Conservation (phyloP, 768 basidiomycete species). For the Candolleomyces eurysporus region DNA sequence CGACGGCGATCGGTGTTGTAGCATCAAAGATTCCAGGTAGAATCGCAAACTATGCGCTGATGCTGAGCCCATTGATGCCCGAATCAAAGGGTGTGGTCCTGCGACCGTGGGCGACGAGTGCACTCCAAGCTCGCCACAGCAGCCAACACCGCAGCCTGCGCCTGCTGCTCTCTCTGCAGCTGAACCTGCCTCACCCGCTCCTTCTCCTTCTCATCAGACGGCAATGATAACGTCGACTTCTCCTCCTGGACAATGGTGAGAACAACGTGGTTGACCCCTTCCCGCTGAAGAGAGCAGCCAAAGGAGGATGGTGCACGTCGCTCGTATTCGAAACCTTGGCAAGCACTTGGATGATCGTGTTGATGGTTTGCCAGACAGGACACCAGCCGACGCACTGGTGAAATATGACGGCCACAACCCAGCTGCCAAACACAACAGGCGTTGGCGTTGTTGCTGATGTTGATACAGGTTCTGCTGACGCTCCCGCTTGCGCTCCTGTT, state of each 20-base stretch:
- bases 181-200: conserved; percentile 21
- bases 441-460: conserved; percentile 18
- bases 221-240: neutral
- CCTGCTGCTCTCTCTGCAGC: conserved; percentile 32
- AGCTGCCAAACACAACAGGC: conserved; percentile 12
- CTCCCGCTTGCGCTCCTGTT: conserved; percentile 23
- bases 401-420: conserved; percentile 11
- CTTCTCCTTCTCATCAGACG: conserved; percentile 17
- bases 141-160: conserved; percentile 58
- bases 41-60: neutral
- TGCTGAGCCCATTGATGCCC: neutral
- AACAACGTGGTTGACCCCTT: conserved; percentile 9
- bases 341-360: neutral
- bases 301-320: neutral
- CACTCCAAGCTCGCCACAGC: conserved; percentile 56
- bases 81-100: neutral
- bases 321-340: conserved; percentile 1
- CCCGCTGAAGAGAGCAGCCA: conserved; percentile 8
- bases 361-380: neutral
- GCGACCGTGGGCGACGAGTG: neutral
- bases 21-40: neutral
- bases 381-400: neutral
- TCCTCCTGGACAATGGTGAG: conserved; percentile 14
- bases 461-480: conserved; percentile 21
- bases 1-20: neutral